Base-by-base conservation (phyloP, 1,284 basidiomycete species). In the Trametes polyzona region DNA sequence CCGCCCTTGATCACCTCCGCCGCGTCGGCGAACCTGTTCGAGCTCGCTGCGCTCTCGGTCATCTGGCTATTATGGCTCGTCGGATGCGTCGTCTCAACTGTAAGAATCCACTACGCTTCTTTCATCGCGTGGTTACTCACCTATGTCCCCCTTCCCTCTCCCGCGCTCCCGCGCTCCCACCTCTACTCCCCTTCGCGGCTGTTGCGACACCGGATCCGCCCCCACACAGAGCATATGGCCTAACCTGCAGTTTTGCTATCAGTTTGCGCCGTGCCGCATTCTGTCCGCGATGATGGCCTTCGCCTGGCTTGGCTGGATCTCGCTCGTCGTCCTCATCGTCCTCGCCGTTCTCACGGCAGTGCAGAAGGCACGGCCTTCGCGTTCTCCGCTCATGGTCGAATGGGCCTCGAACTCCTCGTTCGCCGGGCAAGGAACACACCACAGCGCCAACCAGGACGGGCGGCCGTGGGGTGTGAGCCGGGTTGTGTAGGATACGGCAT, bases 61-160 rank as follows among this genome's bases (percentile, higher is more conserved):
- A 74, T 90, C 30, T 90, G 85, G 79, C 47, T 89, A 27, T 80
- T 90, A 62, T 88, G 84, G 83, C 75, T 90, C 7, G 74, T 84
- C 24, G 88, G 88, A 16, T 80, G 83, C 17, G 80, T 76, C 10
- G 71, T 85, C 35, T 80, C 87, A 0, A 83, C 80, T 0, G 87
- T 88, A 67, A 58, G 84, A 7, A 32, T 14, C 33, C 14, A 16
- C 33, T 11, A 10, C 8, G 16, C 35, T 30, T 56, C 26, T 21
- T 30, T 4, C 26, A 8, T 2, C 29, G 16, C 50, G n/a, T n/a
- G n/a, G n/a, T n/a, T n/a, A n/a, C n/a, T 14, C 33, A 35, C 10
- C 33, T 11, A 32, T 32, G 30, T n/a, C 33, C 12, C 33, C 33
- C 33, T n/a, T 4, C 3, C 33, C 10, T 35, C 33, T 4, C 33